Evolutionary conservation across 305 asterid species (phyloP), one percentile per base, ranked within the genome.

Genomic region (Nicotiana rustica): DNA sequence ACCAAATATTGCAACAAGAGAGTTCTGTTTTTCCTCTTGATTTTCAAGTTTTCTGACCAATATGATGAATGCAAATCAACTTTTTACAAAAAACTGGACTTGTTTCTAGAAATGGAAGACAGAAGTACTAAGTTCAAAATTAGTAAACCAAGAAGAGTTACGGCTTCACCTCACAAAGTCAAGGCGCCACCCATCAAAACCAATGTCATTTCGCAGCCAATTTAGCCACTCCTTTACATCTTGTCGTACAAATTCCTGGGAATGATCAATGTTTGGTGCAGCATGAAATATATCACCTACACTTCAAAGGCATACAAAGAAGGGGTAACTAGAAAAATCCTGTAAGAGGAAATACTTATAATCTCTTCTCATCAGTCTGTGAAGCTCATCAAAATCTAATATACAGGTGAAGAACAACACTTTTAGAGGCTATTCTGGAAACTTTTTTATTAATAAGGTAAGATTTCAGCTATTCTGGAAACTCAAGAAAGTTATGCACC

Each of bases 141-240:
- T 73, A 25, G 56, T 65, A 35, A 80, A 80, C 61, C 62, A 80
- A 44, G 25, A 80, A 65, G 36, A 41, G 8, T n/a, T 66, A 80
- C 78, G 82, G 70, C 60, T 82, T 79, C 82, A 88, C 90, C 90
- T 85, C 61, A 83, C 93, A 86, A 90, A 90, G 81, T 90, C 93
- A 44, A 90, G 90, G 78, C 92, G 89, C 93, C 93, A 90, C 65
- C 93, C 93, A 83, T 90, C 93, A 85, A 85, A 90, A 61, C 93
- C 93, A 77, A 90, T 86, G 82, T 90, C 87, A 76, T 87, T 87
- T 33, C 91, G 83, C 41, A 90, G 90, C 92, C 92, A 90, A 77
- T 88, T 81, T 77, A 89, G 80, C 93, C 93, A 90, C 82, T 88
- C 83, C 81, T 85, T 90, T 71, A 90, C 83, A 85, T 89, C 93